These are phyloP conservation scores for Helichrysum umbraculigerum DNA, from an alignment of 129 eudicot genomes.

Conservation along the genomic window DNA sequence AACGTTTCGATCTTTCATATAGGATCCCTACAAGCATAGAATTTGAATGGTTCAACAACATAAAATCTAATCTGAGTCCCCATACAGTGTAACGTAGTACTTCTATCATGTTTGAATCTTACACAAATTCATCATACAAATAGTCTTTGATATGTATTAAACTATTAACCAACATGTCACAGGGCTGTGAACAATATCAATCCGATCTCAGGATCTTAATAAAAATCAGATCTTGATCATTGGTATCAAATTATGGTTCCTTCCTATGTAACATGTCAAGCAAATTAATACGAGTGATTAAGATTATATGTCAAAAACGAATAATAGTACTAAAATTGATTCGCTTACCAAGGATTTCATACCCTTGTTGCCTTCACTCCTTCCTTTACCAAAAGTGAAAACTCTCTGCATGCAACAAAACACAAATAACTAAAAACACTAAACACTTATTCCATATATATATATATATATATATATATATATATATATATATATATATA, in stretches of 20 bases:
- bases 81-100: no score
- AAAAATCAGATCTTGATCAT: background rate
- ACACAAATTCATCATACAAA: no score
- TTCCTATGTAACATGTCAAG: background rate
- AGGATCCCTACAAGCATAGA: background rate
- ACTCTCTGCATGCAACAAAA: constrained; percentile 58
- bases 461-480: background rate
- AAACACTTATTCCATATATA: background rate
- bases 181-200: no score
- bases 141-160: no score
- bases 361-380: constrained; percentile 91
- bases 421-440: background rate
- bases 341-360: constrained; percentile 97
- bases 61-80: no score
- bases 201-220: background rate
- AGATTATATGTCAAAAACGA: background rate
- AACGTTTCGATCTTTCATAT: background rate
- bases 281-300: background rate
- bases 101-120: no score
- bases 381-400: constrained; percentile 92
- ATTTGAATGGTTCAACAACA: background rate
- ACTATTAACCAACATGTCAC: no score
- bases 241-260: no score
- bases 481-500: background rate
- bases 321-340: background rate